phyloP scores from a whole-genome alignment of 371 early-diverging fungal species.

The Cokeromyces recurvatus region DNA sequence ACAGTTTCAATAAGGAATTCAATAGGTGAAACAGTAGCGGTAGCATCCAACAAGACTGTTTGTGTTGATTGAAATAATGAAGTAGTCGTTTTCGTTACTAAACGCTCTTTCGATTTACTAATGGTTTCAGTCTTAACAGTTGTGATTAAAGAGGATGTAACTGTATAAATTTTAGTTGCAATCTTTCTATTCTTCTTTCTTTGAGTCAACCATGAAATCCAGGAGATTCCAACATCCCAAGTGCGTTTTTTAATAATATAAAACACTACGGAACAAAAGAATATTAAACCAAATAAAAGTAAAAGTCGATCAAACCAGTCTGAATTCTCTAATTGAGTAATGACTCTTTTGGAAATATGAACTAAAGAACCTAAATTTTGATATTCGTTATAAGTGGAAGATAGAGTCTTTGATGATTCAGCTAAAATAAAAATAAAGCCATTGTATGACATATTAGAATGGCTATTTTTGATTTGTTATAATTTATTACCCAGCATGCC shows the following conservation, averaged over 20 bases:
- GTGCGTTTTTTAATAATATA: conserved; percentile 67
- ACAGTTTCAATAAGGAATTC: conserved; percentile 2
- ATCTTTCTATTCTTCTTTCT: conserved; percentile 10
- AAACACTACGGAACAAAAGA: conserved; percentile 60
- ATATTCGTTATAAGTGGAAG: conserved; percentile 56
- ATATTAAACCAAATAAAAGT: conserved; percentile 56
- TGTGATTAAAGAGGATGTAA: no score
- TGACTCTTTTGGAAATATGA: conserved; percentile 56
- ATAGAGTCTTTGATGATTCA: conserved; percentile 59
- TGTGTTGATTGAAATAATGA: not conserved
- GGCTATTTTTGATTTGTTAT: not conserved
- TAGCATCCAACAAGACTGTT: not conserved
- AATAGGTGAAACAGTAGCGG: not conserved
- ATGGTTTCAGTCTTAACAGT: no score
- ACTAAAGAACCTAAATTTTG: conserved; percentile 56
- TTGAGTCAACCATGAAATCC: conserved; percentile 43
- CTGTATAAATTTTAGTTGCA: not conserved
- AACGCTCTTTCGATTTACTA: no score
- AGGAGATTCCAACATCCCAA: conserved; percentile 60
- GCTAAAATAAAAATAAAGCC: no score
- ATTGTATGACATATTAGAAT: not conserved
- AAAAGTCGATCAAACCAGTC: conserved; percentile 71
- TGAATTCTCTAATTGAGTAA: conserved; percentile 64
- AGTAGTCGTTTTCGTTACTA: no score
- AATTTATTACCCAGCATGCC: conserved; percentile 55